Base-by-base conservation (phyloP, 306 rosid species). In the Vigna hirtella region DNA sequence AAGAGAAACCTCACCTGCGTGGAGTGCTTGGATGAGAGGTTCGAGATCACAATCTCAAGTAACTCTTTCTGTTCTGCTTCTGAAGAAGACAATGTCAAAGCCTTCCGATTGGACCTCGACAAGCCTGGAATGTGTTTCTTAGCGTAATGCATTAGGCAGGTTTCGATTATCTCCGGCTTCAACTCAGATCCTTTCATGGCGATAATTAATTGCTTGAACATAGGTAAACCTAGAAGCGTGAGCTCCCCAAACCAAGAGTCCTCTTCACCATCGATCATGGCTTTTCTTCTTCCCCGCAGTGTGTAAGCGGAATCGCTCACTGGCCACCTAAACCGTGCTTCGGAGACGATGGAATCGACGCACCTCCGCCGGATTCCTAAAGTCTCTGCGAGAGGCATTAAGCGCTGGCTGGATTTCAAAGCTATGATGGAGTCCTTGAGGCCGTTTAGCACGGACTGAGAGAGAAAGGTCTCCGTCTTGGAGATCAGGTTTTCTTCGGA, bases 121-220 rank as follows among this genome's bases (percentile, higher is more conserved):
- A 62, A 62, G 16, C 45, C 68, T 32, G 68, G 68, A 32, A 62
- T 62, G 68, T 32, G 68, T 62, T 62, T 62, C 47, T 62, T 32
- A 1, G 68, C 68, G 68, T 62, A 62, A 7, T 15, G 68, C 47
- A 34, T 14, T 16, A 62, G 13, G 24, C 68, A 32, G 1, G 47
- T 62, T 32, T 62, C 47, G 24, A 62, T 34, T 16, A 32, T 62
- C 24, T 34, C 68, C 34, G 24, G 68, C 2, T 34, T 62, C 24
- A 62, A 16, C 47, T 62, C 24, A 32, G 45, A 62, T 62, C 6
- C 47, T 62, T 34, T 62, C 68, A 62, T 62, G 7, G 45, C 68
- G 2, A 62, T 20, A 62, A 62, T 62, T 62, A 62, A 32, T 62
- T 30, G 47, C 47, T 62, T 62, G 43, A 62, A 62, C 68, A 62